Percentiles rank a stretch among this genome's conserved stretches.
These are phyloP conservation scores for Pseudogymnoascus pannorum DNA, from an alignment of 2,329 filamentous ascomycete species.

Conservation along the genomic window DNA sequence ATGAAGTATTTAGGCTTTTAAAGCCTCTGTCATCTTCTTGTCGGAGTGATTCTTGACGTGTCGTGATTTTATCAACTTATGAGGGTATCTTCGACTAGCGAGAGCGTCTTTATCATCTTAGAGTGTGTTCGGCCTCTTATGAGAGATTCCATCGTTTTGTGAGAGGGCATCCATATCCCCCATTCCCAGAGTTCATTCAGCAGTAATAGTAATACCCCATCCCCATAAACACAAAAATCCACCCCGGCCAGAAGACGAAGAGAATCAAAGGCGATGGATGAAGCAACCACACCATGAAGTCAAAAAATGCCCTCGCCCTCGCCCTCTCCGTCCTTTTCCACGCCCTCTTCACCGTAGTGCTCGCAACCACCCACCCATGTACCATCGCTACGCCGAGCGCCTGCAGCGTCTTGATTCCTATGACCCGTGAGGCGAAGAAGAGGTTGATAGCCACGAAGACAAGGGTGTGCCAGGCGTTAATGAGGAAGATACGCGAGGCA, in stretches of 20 bases:
- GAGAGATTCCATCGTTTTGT: neutral
- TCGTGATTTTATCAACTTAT: neutral
- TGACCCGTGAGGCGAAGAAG: neutral
- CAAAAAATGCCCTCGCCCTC: constrained; percentile 10
- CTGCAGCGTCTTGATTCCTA: neutral
- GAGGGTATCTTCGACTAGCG: neutral
- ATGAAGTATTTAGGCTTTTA: neutral
- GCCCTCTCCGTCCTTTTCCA: constrained; percentile 10
- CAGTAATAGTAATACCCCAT: neutral
- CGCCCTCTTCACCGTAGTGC: neutral
- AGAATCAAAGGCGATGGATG: constrained; percentile 10
- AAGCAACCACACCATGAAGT: constrained; percentile 13
- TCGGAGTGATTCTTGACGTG: no score
- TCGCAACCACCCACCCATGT: neutral
- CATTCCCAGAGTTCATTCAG: neutral
- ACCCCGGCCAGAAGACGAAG: constrained; percentile 13
- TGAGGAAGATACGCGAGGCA: neutral
- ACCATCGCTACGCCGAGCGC: neutral
- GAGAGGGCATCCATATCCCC: neutral
- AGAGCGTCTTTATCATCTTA: neutral
- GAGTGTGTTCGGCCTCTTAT: neutral
- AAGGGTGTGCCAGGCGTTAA: neutral
- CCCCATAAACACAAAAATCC: constrained; percentile 9
- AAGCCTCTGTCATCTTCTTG: neutral
- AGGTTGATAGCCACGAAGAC: neutral